These are phyloP conservation scores for Kazachstania viticola DNA, from an alignment of 805 yeast genomes.

Conservation along the genomic window DNA sequence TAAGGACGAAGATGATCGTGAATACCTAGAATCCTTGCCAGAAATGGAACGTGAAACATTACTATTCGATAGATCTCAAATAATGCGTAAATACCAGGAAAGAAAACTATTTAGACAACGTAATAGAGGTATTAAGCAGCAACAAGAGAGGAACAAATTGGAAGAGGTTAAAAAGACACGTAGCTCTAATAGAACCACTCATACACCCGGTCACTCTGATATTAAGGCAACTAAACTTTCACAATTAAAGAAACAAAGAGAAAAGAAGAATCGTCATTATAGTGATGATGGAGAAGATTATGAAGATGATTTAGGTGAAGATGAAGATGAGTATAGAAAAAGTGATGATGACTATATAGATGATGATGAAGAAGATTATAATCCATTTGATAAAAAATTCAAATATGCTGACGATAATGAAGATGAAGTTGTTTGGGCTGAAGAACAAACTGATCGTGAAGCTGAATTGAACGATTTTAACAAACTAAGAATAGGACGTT, in stretches of 20 bases:
- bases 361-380: slow-evolving; percentile 34
- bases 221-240: slow-evolving; percentile 44
- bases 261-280: slow-evolving; percentile 39
- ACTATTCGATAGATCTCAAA: slow-evolving; percentile 85
- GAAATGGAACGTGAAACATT: slow-evolving; percentile 89
- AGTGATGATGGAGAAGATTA: slow-evolving; percentile 32
- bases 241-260: slow-evolving; percentile 67
- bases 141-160: slow-evolving; percentile 19
- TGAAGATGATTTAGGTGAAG: slow-evolving; percentile 37
- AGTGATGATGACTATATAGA: slow-evolving; percentile 29
- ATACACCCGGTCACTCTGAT: slow-evolving; percentile 30
- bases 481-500: slow-evolving; percentile 64
- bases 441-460: slow-evolving; percentile 29
- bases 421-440: slow-evolving; percentile 40
- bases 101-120: slow-evolving; percentile 74
- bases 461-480: slow-evolving; percentile 59
- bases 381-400: slow-evolving; percentile 24
- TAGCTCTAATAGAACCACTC: slow-evolving; percentile 26
- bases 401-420: slow-evolving; percentile 33
- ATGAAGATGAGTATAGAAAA: slow-evolving; percentile 27
- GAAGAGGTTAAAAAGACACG: slow-evolving; percentile 18
- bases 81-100: slow-evolving; percentile 80
- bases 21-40: slow-evolving; percentile 53
- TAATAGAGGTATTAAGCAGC: slow-evolving; percentile 38
- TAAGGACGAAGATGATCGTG: slow-evolving; percentile 71